A percentile compares a stretch with the other conserved stretches of the same genome.
phyloP scores from a whole-genome alignment of 2,329 filamentous ascomycete species.

The Tolypocladium inflatum region DNA sequence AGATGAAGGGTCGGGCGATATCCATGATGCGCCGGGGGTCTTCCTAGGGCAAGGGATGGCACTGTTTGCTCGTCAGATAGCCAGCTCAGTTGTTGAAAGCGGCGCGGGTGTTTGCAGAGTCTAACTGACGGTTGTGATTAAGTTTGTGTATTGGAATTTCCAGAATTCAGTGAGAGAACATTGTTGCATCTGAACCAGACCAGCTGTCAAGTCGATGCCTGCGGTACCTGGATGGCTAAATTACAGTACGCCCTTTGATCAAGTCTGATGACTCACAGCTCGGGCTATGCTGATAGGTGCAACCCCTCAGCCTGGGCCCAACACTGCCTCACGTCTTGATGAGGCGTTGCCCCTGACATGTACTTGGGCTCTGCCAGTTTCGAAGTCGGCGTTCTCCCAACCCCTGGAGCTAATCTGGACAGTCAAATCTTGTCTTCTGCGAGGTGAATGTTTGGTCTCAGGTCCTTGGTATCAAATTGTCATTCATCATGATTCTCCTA shows the following conservation, averaged over 20 bases:
- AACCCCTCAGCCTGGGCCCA: neutral
- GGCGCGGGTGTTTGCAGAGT: neutral
- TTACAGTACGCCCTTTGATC: neutral
- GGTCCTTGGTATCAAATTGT: neutral
- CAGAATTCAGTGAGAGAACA: neutral
- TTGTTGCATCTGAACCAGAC: neutral
- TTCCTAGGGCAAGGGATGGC: too few species aligned
- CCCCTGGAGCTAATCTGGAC: neutral
- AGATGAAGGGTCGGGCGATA: slow-evolving; percentile 3
- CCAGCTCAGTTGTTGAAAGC: neutral
- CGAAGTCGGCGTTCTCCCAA: neutral
- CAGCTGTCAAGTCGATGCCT: neutral
- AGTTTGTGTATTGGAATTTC: neutral
- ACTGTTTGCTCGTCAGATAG: neutral
- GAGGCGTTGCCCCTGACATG: neutral
- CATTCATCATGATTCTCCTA: neutral
- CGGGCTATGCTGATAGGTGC: neutral
- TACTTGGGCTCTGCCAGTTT: neutral
- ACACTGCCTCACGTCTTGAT: neutral
- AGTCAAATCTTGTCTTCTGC: neutral
- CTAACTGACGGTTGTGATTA: neutral
- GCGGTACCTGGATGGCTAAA: neutral
- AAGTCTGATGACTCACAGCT: neutral
- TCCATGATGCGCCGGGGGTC: slow-evolving; percentile 1
- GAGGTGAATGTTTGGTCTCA: neutral